phyloP scores from a whole-genome alignment of 139 green algal genomes.

The Coccomyxa sp. region DNA sequence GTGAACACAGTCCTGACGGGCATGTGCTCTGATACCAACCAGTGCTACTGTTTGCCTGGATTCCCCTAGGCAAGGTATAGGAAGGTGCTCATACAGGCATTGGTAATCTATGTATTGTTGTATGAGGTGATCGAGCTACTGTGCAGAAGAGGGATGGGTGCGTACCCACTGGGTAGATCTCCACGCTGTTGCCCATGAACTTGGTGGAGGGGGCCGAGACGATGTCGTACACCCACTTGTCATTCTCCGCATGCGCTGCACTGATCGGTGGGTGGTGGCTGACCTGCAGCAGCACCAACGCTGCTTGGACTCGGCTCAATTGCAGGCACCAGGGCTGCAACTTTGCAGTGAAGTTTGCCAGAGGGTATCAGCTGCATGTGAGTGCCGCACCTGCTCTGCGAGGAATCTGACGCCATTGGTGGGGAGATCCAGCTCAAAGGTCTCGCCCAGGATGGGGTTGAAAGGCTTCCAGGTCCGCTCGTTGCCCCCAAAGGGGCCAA shows the following conservation, averaged over 20 bases:
- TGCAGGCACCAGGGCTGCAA: not conserved
- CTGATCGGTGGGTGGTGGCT: constrained; percentile 89
- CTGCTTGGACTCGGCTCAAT: not conserved
- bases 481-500: constrained; percentile 82
- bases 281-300: constrained; percentile 50
- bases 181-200: constrained; percentile 96
- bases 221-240: constrained; percentile 88
- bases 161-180: constrained; percentile 86
- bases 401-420: constrained; percentile 72
- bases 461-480: constrained; percentile 98
- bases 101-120: too few relatives aligned
- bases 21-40: too few relatives aligned
- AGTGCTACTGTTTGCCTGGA: too few relatives aligned
- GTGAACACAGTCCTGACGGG: too few relatives aligned
- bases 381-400: constrained; percentile 83
- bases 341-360: not conserved
- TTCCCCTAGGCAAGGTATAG: too few relatives aligned
- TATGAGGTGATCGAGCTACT: too few relatives aligned
- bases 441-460: constrained; percentile 98
- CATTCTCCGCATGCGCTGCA: constrained; percentile 82
- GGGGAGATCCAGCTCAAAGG: constrained; percentile 78
- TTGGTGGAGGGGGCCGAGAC: constrained; percentile 92
- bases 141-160: too few relatives aligned
- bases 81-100: too few relatives aligned
- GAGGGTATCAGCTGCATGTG: not conserved